Conservation (phyloP, 768 basidiomycete genomes). For the Naganishia antarctica region DNA sequence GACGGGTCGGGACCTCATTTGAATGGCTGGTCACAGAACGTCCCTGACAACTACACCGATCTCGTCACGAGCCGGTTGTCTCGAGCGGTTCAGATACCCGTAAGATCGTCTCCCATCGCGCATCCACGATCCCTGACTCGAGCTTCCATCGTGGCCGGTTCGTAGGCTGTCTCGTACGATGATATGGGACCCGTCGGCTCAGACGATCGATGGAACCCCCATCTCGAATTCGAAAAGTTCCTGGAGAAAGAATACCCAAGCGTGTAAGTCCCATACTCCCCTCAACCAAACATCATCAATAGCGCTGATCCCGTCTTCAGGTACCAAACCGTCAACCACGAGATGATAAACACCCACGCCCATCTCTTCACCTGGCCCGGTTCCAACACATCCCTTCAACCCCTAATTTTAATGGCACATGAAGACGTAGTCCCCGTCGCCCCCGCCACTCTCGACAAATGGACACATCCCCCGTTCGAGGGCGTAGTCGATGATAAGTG, state of each 20-base stretch:
- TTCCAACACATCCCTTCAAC: constrained; percentile 59
- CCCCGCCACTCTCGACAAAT: constrained; percentile 56
- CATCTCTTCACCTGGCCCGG: constrained; percentile 73
- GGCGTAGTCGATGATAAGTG: constrained; percentile 55
- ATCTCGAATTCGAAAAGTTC: constrained; percentile 38
- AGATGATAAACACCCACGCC: constrained; percentile 71
- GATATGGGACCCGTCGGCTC: constrained; percentile 34
- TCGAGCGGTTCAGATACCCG: constrained; percentile 26
- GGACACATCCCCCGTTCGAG: constrained; percentile 63
- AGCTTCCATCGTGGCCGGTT: neutral
- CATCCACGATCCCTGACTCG: neutral
- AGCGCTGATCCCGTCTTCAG: constrained; percentile 27
- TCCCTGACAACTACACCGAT: constrained; percentile 18
- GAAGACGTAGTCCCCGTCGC: constrained; percentile 68
- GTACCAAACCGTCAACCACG: constrained; percentile 53
- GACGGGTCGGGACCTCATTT: neutral
- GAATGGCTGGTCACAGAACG: constrained; percentile 6
- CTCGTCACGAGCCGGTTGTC: constrained; percentile 17
- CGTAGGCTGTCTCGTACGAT: constrained; percentile 45
- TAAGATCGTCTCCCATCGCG: neutral
- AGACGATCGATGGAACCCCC: constrained; percentile 39
- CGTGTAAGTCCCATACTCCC: constrained; percentile 29
- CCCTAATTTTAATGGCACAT: constrained; percentile 55
- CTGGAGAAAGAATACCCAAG: constrained; percentile 39
- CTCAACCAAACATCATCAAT: neutral